A percentile compares a stretch with the other conserved stretches of the same genome.
phyloP scores from a whole-genome alignment of 139 green algal genomes.

The Desmodesmus armatus region DNA sequence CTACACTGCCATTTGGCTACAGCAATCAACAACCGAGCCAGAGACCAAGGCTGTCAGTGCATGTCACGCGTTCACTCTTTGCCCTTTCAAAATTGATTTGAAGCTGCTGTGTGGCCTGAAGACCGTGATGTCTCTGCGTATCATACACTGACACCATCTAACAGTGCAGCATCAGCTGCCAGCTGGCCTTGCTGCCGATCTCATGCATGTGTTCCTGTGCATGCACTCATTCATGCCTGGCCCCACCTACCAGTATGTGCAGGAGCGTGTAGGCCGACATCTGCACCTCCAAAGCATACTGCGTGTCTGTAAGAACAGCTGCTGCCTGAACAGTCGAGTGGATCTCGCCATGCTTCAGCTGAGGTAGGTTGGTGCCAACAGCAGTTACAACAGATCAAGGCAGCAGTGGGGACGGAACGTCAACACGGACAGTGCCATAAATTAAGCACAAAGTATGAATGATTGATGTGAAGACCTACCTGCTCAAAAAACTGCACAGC shows the following conservation, averaged over 20 bases:
- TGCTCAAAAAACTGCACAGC: constrained; percentile 58
- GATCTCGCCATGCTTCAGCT: constrained; percentile 54
- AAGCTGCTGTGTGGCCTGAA: not conserved
- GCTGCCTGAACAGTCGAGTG: constrained; percentile 37
- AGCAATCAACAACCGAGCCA: not conserved
- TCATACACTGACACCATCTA: not conserved
- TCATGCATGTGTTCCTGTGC: not conserved
- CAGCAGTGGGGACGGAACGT: not conserved
- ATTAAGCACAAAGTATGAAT: not conserved
- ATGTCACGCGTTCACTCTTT: not conserved
- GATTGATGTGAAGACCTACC: constrained; percentile 8
- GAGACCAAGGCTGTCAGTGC: not conserved
- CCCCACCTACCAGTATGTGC: constrained; percentile 35
- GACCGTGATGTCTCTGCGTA: no score
- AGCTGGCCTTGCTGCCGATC: not conserved
- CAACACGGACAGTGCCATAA: not conserved
- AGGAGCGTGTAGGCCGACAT: constrained; percentile 48
- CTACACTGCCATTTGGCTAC: not conserved
- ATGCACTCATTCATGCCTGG: not conserved
- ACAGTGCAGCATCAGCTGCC: not conserved
- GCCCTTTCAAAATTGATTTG: not conserved
- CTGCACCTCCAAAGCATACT: constrained; percentile 51
- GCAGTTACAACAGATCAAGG: not conserved
- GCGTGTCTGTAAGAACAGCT: constrained; percentile 37
- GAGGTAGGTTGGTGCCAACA: not conserved